phyloP scores from a whole-genome alignment of 2,329 filamentous ascomycete species.

The Ophiosphaerella herpotricha region DNA sequence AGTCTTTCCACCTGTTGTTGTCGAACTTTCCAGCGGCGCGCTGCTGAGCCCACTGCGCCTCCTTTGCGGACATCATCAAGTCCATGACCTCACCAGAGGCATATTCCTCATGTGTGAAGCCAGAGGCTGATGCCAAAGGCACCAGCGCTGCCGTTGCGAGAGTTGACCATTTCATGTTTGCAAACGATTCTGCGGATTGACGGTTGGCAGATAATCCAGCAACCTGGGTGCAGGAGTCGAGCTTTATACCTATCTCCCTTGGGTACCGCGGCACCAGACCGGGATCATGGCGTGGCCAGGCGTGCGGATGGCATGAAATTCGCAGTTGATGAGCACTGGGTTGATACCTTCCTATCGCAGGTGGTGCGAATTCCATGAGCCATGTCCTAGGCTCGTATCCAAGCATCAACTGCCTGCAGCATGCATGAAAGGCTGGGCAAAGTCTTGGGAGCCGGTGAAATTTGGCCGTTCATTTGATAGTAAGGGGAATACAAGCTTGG shows the following conservation, averaged over 20 bases:
- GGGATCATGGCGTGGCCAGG: conserved; percentile 8
- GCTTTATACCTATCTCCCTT: conserved; percentile 24
- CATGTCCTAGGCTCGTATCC: conserved; percentile 18
- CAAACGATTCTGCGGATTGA: conserved; percentile 25
- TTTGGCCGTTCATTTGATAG: conserved; percentile 16
- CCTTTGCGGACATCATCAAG: conserved; percentile 41
- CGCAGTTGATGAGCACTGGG: conserved; percentile 18
- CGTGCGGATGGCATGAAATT: conserved; percentile 16
- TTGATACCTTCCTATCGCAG: conserved; percentile 43
- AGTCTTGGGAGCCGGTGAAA: conserved; percentile 18
- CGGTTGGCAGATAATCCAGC: conserved; percentile 24
- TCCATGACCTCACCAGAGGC: conserved; percentile 41
- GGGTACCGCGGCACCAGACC: conserved; percentile 2
- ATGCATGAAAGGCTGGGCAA: conserved; percentile 25
- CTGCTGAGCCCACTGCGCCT: conserved; percentile 41
- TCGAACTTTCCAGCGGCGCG: conserved; percentile 39
- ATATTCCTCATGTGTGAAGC: conserved; percentile 37
- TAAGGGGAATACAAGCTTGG: conserved; percentile 18
- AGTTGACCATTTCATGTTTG: conserved; percentile 41
- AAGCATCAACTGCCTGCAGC: conserved; percentile 20
- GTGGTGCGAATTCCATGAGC: conserved; percentile 31
- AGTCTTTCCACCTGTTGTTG: conserved; percentile 38
- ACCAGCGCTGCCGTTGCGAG: conserved; percentile 34
- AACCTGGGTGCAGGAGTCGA: conserved; percentile 12
- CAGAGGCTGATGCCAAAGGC: conserved; percentile 36